phyloP scores from a whole-genome alignment of 306 rosid species.

The Cicer arietinum region DNA sequence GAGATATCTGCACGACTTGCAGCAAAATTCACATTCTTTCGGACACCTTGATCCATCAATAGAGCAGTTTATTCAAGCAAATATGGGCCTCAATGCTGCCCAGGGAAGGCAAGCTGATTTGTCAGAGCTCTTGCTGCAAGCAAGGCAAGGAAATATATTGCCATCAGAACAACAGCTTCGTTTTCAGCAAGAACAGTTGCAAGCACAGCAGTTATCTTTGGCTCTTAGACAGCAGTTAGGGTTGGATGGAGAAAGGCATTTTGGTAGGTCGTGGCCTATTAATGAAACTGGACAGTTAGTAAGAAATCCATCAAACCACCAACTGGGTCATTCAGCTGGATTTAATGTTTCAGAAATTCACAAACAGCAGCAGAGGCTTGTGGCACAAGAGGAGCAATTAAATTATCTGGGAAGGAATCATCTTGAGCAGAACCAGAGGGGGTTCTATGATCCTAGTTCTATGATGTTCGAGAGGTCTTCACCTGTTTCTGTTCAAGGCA shows the following conservation, averaged over 20 bases:
- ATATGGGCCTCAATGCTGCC: constrained; percentile 55
- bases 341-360: constrained; percentile 60
- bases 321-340: constrained; percentile 55
- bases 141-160: constrained; percentile 59
- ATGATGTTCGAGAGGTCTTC: constrained; percentile 65
- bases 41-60: constrained; percentile 61
- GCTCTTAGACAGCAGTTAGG: constrained; percentile 65
- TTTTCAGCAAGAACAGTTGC: constrained; percentile 64
- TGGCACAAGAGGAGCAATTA: constrained; percentile 62
- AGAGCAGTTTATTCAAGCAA: constrained; percentile 68
- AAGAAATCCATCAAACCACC: constrained; percentile 60
- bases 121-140: constrained; percentile 58
- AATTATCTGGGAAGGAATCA: constrained; percentile 62
- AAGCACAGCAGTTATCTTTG: constrained; percentile 62
- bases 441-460: constrained; percentile 59
- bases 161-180: constrained; percentile 62
- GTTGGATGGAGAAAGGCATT: constrained; percentile 67
- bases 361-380: constrained; percentile 63
- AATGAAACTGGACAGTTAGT: constrained; percentile 62
- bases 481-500: constrained; percentile 57
- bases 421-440: constrained; percentile 57
- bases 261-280: constrained; percentile 54
- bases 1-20: constrained; percentile 59
- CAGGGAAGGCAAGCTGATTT: constrained; percentile 67
- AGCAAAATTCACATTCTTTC: constrained; percentile 56